Conservation (phyloP, 495 filamentous ascomycete species). For the Stereocaulon alpinum region DNA sequence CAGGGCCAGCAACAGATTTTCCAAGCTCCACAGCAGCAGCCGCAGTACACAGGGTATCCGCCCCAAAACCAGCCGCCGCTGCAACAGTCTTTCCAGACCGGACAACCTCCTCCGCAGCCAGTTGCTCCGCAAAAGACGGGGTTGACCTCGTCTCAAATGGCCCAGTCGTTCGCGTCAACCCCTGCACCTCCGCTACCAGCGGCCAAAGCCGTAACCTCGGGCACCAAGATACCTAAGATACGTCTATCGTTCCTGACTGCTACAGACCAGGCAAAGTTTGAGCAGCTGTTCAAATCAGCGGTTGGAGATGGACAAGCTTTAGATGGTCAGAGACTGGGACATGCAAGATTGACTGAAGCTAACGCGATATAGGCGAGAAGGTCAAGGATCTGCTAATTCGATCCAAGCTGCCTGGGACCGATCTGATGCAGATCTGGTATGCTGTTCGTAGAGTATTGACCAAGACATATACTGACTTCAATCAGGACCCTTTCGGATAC, state of each 20-base stretch:
- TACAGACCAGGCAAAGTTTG: conserved; percentile 93
- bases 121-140: conserved; percentile 50
- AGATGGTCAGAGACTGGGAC: conserved; percentile 45
- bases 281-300: conserved; percentile 94
- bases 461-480: conserved; percentile 9
- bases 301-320: conserved; percentile 79
- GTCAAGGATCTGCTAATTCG: conserved; percentile 79
- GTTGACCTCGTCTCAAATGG: conserved; percentile 70
- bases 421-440: conserved; percentile 80
- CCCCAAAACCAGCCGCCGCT: conserved; percentile 28
- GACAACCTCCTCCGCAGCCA: conserved; percentile 40
- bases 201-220: conserved; percentile 35
- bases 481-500: conserved; percentile 87
- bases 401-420: conserved; percentile 73
- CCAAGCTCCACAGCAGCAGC: conserved; percentile 53
- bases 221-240: conserved; percentile 81
- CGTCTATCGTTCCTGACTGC: conserved; percentile 91
- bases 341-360: conserved; percentile 11
- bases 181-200: conserved; percentile 42
- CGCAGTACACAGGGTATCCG: conserved; percentile 47
- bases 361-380: conserved; percentile 52
- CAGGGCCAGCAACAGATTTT: conserved; percentile 48
- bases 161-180: conserved; percentile 64
- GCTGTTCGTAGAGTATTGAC: not conserved
- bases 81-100: conserved; percentile 32